A percentile compares a stretch with the other conserved stretches of the same genome.
phyloP scores from a whole-genome alignment of 805 yeast genomes.

The Nakazawaea anatomiae region DNA sequence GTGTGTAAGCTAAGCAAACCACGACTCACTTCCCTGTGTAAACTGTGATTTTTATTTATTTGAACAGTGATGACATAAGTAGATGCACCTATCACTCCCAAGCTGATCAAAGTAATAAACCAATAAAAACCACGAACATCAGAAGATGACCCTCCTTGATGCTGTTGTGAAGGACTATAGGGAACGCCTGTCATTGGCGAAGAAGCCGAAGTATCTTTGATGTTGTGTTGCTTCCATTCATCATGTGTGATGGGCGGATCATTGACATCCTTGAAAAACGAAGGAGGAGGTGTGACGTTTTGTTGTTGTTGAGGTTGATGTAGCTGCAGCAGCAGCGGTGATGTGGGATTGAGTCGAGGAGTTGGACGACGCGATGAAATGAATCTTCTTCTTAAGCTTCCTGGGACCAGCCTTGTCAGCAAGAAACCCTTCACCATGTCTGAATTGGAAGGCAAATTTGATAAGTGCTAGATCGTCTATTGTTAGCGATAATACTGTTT shows the following conservation, averaged over 20 bases:
- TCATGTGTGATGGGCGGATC: conserved; percentile 26
- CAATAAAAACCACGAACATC: neutral
- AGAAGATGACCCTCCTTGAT: neutral
- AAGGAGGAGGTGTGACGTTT: conserved; percentile 10
- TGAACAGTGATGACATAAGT: neutral
- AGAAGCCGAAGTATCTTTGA: neutral
- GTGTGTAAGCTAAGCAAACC: conserved; percentile 12
- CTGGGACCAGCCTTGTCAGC: too few species aligned
- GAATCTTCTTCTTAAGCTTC: neutral
- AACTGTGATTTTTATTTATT: neutral
- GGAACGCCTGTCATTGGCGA: too few species aligned
- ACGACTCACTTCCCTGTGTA: neutral
- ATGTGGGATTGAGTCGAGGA: neutral
- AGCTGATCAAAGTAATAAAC: neutral
- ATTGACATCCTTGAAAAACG: conserved; percentile 18
- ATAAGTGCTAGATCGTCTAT: too few species aligned
- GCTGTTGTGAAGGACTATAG: too few species aligned
- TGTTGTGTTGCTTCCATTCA: conserved; percentile 12
- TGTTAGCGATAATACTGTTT: too few species aligned
- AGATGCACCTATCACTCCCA: neutral
- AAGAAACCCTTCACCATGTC: too few species aligned
- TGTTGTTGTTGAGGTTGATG: neutral
- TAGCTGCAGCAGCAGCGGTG: neutral
- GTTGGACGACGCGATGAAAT: neutral
- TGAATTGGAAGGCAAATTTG: too few species aligned